Evolutionary conservation across 2,329 filamentous ascomycete species (phyloP), one percentile per base, ranked within the genome.

Genomic region (Nakataea oryzae): DNA sequence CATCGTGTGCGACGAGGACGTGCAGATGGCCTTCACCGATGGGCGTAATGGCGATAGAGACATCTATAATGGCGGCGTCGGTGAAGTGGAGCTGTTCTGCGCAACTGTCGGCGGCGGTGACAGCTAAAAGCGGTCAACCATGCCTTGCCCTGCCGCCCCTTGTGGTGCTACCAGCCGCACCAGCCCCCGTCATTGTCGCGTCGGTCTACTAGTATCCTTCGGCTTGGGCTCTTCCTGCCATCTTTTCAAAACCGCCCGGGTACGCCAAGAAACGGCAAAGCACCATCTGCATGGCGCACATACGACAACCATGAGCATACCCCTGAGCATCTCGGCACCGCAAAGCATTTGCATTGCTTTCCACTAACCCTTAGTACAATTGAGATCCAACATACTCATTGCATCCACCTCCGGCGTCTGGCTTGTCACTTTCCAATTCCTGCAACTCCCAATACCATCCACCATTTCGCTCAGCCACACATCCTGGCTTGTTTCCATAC

Each of bases 1-100:
- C 60, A 97, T 99, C 62, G 89, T 95, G 72, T 93, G 89, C 64
- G 95, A 99, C 70, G 95, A 99, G 69, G 95, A 97, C 67, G 95
- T 99, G 56, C 91, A 96, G 70, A 92, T 95, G 68, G 95, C 95
- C 5, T 96, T 99, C 71, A 88, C 93, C 73, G 93, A 96, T 68
- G 97, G 93, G 93, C 86, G 90, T 41, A 92, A 96, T 70, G 88
- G 81, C 72, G 72, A 78, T 32, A 75, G 75, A 64, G 79, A 79
- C 67, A 78, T 79, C 72, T 81, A 82, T 60, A 81, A 83, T 60
- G 88, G 87, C 56, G 86, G 88, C 67, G 86, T 96, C 56, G 92
- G 91, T 67, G 92, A 96, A 79, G 96, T 96, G 74, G 90, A 96
- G 73, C 84, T 95, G 64, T 93, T 89, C 77, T 93, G 90, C 75